phyloP scores from a whole-genome alignment of 805 yeast genomes.

The Wickerhamiella sorbophila region DNA sequence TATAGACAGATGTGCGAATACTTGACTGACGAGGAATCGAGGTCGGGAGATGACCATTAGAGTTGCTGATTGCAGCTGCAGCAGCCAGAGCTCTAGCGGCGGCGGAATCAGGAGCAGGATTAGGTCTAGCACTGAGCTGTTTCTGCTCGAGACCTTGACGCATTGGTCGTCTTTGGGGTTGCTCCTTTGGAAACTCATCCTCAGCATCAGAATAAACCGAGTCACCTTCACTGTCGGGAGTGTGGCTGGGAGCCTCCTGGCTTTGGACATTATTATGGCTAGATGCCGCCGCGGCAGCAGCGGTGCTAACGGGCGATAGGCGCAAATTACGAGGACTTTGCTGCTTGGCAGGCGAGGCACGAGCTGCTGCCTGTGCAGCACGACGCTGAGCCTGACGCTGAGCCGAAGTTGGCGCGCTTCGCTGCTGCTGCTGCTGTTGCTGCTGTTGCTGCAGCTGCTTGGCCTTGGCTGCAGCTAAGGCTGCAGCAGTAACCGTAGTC shows the following conservation, averaged over 20 bases:
- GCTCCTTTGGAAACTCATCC: background rate
- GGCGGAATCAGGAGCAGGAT: background rate
- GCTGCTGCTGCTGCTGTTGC: slow-evolving; percentile 2
- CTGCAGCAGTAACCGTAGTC: background rate
- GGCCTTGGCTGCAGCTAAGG: slow-evolving; percentile 1
- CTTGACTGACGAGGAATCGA: background rate
- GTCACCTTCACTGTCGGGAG: background rate
- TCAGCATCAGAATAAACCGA: background rate
- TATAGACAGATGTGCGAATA: background rate
- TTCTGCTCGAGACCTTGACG: background rate
- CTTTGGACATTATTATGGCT: background rate
- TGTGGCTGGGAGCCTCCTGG: background rate
- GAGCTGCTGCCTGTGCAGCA: background rate
- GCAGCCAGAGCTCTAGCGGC: background rate
- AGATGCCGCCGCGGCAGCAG: background rate
- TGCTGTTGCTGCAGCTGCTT: too few relatives aligned
- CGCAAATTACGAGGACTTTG: background rate
- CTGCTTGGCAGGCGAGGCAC: background rate
- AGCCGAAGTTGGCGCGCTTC: background rate
- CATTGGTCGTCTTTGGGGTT: background rate
- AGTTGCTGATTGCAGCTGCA: background rate
- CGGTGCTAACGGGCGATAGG: background rate
- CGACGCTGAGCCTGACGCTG: background rate
- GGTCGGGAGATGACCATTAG: background rate
- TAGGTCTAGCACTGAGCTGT: background rate